These are phyloP conservation scores for Inga laurina DNA, from an alignment of 306 rosid species.

Conservation along the genomic window DNA sequence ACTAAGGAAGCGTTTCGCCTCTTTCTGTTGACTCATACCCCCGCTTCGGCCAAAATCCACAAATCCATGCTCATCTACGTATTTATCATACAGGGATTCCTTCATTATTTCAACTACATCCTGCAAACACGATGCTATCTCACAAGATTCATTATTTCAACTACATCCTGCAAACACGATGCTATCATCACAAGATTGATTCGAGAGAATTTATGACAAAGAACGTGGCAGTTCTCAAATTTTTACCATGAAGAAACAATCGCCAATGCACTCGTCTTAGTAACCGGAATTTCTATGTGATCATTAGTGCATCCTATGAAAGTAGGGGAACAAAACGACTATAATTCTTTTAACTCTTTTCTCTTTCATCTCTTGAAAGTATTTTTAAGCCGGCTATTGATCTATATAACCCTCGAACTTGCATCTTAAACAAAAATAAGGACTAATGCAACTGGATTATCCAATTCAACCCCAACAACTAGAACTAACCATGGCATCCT, in stretches of 20 bases:
- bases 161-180: conserved; percentile 74
- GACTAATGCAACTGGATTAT: conserved; percentile 21
- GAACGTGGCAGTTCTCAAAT: conserved; percentile 19
- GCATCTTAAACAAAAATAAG: conserved; percentile 9
- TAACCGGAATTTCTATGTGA: conserved; percentile 2
- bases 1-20: conserved; percentile 85
- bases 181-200: conserved; percentile 24
- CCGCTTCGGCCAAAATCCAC: conserved; percentile 97
- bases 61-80: conserved; percentile 86
- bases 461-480: conserved; percentile 17
- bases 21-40: conserved; percentile 98
- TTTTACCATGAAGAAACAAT: conserved; percentile 9
- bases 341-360: background rate
- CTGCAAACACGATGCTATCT: conserved; percentile 48
- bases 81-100: conserved; percentile 92
- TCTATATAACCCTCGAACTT: background rate
- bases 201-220: conserved; percentile 22
- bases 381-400: background rate
- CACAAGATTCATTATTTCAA: conserved; percentile 72
- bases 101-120: conserved; percentile 97
- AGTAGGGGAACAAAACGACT: background rate
- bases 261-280: conserved; percentile 9
- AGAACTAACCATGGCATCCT: conserved; percentile 81
- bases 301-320: background rate
- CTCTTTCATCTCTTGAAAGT: background rate